A percentile compares a stretch with the other conserved stretches of the same genome.
Conservation (phyloP, 2,329 filamentous ascomycete species). For the Venturia aucupariae region DNA sequence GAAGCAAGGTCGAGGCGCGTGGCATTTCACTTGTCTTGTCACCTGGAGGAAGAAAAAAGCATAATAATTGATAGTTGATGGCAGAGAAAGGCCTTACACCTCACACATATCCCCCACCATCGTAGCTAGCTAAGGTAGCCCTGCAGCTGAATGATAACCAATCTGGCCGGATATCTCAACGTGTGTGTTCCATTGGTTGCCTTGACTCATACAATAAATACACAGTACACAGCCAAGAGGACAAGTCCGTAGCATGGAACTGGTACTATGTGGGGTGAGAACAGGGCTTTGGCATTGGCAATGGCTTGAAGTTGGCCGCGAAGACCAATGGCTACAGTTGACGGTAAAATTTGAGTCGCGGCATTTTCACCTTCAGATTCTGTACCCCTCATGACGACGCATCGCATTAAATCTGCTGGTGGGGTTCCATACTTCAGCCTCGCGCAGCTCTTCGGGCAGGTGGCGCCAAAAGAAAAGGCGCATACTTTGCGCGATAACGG, state of each 20-base stretch:
- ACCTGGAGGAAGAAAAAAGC: not conserved
- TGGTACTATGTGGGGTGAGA: no score
- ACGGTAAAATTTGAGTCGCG: not conserved
- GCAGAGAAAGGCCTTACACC: no score
- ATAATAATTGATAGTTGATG: no score
- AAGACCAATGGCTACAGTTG: not conserved
- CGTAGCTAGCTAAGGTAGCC: not conserved
- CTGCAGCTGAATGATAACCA: not conserved
- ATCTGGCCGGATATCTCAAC: not conserved
- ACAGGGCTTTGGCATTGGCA: no score
- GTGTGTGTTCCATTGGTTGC: not conserved
- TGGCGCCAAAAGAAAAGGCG: not conserved
- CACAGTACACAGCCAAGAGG: not conserved
- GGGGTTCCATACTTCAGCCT: not conserved
- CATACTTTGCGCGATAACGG: not conserved
- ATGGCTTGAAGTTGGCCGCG: not conserved
- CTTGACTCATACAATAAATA: not conserved
- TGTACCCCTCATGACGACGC: not conserved
- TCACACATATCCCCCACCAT: constrained; percentile 3
- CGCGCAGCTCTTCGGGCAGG: not conserved
- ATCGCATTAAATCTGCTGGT: not conserved
- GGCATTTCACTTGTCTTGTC: not conserved
- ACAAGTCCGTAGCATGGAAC: not conserved
- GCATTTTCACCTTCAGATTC: not conserved
- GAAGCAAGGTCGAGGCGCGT: not conserved